phyloP scores from a whole-genome alignment of 257 asterid species.

The Plectranthus barbatus region DNA sequence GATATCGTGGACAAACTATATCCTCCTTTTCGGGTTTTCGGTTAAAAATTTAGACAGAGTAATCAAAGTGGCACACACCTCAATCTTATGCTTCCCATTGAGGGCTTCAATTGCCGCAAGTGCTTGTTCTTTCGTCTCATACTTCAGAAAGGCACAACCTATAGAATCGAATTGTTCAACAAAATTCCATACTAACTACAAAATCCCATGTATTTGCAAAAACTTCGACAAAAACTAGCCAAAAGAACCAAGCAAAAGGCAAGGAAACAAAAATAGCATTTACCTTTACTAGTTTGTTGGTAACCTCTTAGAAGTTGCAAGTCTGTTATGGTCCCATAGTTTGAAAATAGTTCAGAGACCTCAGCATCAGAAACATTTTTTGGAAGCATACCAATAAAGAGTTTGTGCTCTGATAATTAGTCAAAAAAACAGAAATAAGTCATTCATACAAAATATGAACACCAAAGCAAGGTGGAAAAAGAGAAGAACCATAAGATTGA shows the following conservation, averaged over 20 bases:
- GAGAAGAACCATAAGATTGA: not conserved
- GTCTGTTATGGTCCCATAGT: constrained; percentile 75
- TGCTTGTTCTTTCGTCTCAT: constrained; percentile 86
- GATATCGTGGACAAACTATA: no score
- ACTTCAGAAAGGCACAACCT: constrained; percentile 96
- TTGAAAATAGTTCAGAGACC: constrained; percentile 73
- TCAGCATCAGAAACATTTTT: constrained; percentile 81
- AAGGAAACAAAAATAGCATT: not conserved
- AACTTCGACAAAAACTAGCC: not conserved
- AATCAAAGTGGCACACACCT: constrained; percentile 68
- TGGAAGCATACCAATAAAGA: constrained; percentile 97
- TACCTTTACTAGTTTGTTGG: constrained; percentile 93
- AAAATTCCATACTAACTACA: not conserved
- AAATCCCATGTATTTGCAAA: not conserved
- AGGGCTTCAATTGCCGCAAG: constrained; percentile 85
- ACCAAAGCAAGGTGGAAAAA: not conserved
- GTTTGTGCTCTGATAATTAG: constrained; percentile 69
- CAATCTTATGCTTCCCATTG: constrained; percentile 90
- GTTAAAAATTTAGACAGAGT: not conserved
- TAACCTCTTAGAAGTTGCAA: constrained; percentile 89
- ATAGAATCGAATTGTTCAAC: constrained; percentile 11
- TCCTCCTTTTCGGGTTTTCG: no score
- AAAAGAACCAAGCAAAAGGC: constrained; percentile 15
- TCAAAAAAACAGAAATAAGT: not conserved
- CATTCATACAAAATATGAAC: not conserved